These are phyloP conservation scores for Cryptococcus sp. DNA, from an alignment of 1,284 basidiomycete genomes.

Conservation along the genomic window DNA sequence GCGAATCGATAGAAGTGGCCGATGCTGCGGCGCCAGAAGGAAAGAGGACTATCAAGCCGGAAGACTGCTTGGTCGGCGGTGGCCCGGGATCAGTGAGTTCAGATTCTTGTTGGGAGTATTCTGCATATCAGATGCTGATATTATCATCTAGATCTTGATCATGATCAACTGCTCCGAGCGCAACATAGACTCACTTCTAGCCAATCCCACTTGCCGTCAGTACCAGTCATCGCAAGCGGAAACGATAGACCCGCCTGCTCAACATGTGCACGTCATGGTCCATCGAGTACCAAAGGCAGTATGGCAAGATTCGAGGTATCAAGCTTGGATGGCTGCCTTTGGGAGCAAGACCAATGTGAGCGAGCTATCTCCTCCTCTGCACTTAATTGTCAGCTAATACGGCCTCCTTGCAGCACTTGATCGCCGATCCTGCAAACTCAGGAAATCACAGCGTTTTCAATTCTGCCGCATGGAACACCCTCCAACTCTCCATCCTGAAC, in stretches of 20 bases:
- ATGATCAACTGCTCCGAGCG: slow-evolving; percentile 41
- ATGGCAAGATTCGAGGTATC: slow-evolving; percentile 68
- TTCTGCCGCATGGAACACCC: slow-evolving; percentile 69
- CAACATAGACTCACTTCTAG: slow-evolving; percentile 53
- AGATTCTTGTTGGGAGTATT: not conserved
- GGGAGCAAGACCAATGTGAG: slow-evolving; percentile 63
- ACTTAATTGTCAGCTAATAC: too few relatives aligned
- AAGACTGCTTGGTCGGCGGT: slow-evolving; percentile 52
- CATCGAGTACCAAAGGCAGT: slow-evolving; percentile 70
- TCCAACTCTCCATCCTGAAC: slow-evolving; percentile 73
- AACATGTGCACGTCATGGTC: slow-evolving; percentile 62
- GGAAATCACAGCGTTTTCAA: slow-evolving; percentile 74
- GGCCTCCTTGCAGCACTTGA: slow-evolving; percentile 60
- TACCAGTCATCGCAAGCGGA: slow-evolving; percentile 42
- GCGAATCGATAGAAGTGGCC: slow-evolving; percentile 54
- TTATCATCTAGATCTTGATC: slow-evolving; percentile 30
- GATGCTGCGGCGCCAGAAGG: slow-evolving; percentile 57
- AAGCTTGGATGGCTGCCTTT: slow-evolving; percentile 69
- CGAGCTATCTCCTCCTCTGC: too few relatives aligned
- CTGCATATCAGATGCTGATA: not conserved
- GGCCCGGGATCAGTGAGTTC: slow-evolving; percentile 48
- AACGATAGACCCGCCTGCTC: slow-evolving; percentile 44
- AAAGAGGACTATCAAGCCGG: slow-evolving; percentile 56
- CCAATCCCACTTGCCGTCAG: slow-evolving; percentile 58
- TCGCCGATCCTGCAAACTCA: slow-evolving; percentile 64